Evolutionary conservation across 495 filamentous ascomycete genomes (phyloP), one percentile per base, ranked within the genome.

Genomic region (Aspergillus nidulans): DNA sequence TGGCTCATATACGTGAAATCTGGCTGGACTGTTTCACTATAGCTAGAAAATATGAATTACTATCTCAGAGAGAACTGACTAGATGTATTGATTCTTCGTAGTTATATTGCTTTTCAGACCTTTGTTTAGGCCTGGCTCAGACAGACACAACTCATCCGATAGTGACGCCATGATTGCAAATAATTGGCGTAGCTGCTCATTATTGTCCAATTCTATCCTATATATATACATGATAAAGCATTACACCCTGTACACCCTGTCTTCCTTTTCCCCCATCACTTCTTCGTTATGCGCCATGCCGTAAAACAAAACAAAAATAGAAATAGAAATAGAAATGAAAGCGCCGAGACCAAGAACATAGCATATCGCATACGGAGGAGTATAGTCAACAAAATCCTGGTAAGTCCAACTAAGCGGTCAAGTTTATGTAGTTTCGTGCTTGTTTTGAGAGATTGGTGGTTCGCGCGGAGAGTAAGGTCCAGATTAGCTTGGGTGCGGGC

Each of bases 21-120:
- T 38, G 47, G 47, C 30, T 49, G 32, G 30, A 23, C 47, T 38
- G 19, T 38, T 38, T 49, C 20, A 23, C 47, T 49, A 39, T 49
- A 9, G 4, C 20, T 39, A 47, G 16, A n/a, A 18, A 9, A n/a
- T 24, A 38, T 9, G 4, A 49, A 47, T 47, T 23, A 34, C 10
- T 10, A 15, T 36, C n/a, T 21, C 16, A 32, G n/a, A 25, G 15
- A 32, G 10, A 30, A 6, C 15, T 20, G 42, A 18, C 36, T 18
- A 2, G 10, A 34, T 7, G 30, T 12, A 5, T 34, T 34, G 30
- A 13, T 6, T 10, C 30, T 34, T 28, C 26, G n/a, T n/a, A n/a
- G n/a, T n/a, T n/a, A n/a, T n/a, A n/a, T 34, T 34, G 30, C 30
- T 34, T 34, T n/a, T n/a, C n/a, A n/a, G n/a, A n/a, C n/a, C n/a